Conservation (phyloP, 768 basidiomycete species). For the Phaeotremella skinneri region DNA sequence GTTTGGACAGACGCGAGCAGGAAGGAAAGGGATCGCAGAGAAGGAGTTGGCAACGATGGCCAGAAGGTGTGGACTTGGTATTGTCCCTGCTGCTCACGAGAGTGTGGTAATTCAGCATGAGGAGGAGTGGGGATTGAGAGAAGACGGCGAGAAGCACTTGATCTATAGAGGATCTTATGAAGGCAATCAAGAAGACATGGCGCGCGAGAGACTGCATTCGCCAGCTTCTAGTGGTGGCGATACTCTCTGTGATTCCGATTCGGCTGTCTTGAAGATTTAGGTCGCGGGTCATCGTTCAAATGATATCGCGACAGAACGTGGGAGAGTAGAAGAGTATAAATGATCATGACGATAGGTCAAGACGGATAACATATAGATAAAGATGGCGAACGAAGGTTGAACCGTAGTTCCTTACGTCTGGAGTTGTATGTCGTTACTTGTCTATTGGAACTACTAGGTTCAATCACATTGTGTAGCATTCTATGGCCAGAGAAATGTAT, state of each 20-base stretch:
- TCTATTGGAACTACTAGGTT: slow-evolving; percentile 22
- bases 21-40: slow-evolving; percentile 15
- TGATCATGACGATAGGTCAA: no score
- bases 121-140: not conserved
- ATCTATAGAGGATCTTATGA: not conserved
- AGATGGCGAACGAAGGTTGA: no score
- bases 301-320: no score
- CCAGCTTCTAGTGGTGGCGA: not conserved
- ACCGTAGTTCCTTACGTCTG: not conserved
- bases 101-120: not conserved
- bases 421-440: slow-evolving; percentile 2
- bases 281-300: no score
- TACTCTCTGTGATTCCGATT: not conserved
- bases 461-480: slow-evolving; percentile 10
- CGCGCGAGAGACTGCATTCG: not conserved
- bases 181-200: not conserved
- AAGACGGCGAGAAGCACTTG: slow-evolving; percentile 5
- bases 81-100: not conserved
- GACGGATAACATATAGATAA: no score
- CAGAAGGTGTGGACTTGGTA: slow-evolving; percentile 19
- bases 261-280: not conserved
- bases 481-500: slow-evolving; percentile 14
- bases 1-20: slow-evolving; percentile 13
- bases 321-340: no score
- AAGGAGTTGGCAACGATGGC: slow-evolving; percentile 22